Base-by-base conservation (phyloP, 116 monocot species). In the Dioscorea cayenensis region DNA sequence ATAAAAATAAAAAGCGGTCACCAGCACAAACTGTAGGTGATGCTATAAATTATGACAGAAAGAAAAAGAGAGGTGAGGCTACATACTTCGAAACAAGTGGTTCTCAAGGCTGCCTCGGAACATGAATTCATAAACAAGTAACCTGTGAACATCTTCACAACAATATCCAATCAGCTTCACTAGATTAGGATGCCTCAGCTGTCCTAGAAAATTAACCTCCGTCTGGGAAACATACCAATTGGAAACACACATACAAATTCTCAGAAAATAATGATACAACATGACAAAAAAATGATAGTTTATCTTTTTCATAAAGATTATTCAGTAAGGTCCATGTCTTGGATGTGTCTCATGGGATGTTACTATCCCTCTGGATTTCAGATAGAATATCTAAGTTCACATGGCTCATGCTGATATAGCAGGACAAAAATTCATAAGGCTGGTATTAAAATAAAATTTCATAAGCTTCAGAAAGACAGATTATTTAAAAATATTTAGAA, bases 61-160 rank as follows among this genome's bases (percentile, higher is more conserved):
- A 5, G 21, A 25, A 59, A 22, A 65, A 64, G 28, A 49, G 43
- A 2, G 55, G n/a, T 55, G 32, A 58, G 75, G 43, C 28, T 60
- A 79, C 59, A 50, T 92, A 95, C 95, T 92, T 79, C 89, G 74
- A 74, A 94, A 90, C 52, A 94, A 73, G 79, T 87, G 94, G 55
- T 94, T 90, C 73, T 94, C 94, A 49, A 94, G 94, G 66, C 94
- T 94, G 12, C 94, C 94, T 16, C 94, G 73, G 70, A 85, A 87
- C 94, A 94, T 90, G 74, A 94, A 90, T 60, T 94, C 94, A 51
- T 94, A 94, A 23, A 94, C 94, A 65, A 94, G 90, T 23, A 96
- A 82, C 60, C 90, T 77, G 48, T 96, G 96, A 71, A 92, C 86
- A 82, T 96, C 92, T 71, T 92, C 88, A 10, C 96, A 96, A 74